phyloP scores from a whole-genome alignment of 2,329 filamentous ascomycete genomes.

The Neoascochyta sp. region DNA sequence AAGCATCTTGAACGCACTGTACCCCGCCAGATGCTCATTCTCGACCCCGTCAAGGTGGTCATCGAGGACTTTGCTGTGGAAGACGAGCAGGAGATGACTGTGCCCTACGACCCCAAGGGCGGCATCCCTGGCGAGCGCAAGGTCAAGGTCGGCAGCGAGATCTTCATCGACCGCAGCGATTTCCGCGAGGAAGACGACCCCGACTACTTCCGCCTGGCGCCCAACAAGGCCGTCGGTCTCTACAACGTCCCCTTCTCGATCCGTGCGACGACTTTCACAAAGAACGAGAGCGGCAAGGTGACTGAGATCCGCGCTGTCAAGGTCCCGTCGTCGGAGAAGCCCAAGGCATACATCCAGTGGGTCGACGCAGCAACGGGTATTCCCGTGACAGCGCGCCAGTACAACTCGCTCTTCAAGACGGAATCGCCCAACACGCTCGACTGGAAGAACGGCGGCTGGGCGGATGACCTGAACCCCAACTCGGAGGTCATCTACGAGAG shows the following conservation, averaged over 20 bases:
- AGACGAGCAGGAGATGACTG: slow-evolving; percentile 62
- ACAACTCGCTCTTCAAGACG: slow-evolving; percentile 81
- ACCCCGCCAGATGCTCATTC: slow-evolving; percentile 81
- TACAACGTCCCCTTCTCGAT: slow-evolving; percentile 68
- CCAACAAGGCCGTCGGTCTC: slow-evolving; percentile 69
- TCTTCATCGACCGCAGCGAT: slow-evolving; percentile 81
- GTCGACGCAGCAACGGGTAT: slow-evolving; percentile 65
- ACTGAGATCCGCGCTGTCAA: slow-evolving; percentile 64
- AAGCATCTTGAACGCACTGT: slow-evolving; percentile 85
- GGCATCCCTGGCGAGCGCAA: slow-evolving; percentile 57
- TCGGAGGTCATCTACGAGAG: slow-evolving; percentile 75
- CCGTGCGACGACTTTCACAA: slow-evolving; percentile 64
- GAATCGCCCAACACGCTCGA: slow-evolving; percentile 72
- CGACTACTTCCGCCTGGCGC: slow-evolving; percentile 75
- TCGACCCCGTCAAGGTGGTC: slow-evolving; percentile 78
- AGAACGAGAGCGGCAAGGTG: slow-evolving; percentile 63
- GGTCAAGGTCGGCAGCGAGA: slow-evolving; percentile 66
- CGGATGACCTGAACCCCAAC: slow-evolving; percentile 78
- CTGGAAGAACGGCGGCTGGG: slow-evolving; percentile 69
- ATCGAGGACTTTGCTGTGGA: slow-evolving; percentile 73
- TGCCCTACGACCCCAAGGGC: slow-evolving; percentile 76
- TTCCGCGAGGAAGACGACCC: slow-evolving; percentile 69
- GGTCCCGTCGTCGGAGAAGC: slow-evolving; percentile 64
- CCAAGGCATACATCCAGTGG: slow-evolving; percentile 77
- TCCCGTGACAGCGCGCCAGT: slow-evolving; percentile 64